phyloP scores from a whole-genome alignment of 2,329 filamentous ascomycete genomes.

The Penicillium sp. region DNA sequence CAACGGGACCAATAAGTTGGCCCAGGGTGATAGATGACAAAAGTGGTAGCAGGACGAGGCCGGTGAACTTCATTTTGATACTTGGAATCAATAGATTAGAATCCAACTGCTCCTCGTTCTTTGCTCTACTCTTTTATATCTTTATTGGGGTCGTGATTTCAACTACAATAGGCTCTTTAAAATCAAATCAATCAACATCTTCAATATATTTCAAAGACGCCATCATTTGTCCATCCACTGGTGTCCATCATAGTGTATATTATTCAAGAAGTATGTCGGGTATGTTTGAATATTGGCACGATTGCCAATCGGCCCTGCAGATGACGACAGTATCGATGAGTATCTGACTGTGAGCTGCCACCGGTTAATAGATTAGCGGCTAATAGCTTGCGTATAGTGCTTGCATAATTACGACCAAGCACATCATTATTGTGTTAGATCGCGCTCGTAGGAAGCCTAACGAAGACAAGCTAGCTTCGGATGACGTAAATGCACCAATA shows the following conservation, averaged over 20 bases:
- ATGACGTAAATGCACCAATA: not conserved
- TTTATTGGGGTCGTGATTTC: not conserved
- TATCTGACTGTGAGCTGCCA: not conserved
- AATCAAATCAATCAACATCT: no score
- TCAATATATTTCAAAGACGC: not conserved
- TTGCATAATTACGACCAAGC: not conserved
- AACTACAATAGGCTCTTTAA: no score
- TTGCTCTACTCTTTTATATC: not conserved
- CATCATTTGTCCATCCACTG: not conserved
- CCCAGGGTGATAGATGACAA: not conserved
- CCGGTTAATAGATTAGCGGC: not conserved
- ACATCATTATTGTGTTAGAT: not conserved
- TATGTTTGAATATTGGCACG: not conserved
- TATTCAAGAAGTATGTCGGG: not conserved
- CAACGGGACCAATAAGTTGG: slow-evolving; percentile 14
- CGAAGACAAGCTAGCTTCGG: not conserved
- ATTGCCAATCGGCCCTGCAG: not conserved
- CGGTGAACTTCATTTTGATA: not conserved
- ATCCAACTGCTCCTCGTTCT: not conserved
- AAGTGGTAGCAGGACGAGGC: not conserved
- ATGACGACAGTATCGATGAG: not conserved
- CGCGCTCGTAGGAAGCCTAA: not conserved
- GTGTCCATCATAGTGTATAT: not conserved
- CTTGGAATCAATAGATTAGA: not conserved
- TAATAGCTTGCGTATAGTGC: not conserved